Evolutionary conservation across 176 grass and related monocot genomes (phyloP).

Genomic region (Chrysopogon serrulatus): DNA sequence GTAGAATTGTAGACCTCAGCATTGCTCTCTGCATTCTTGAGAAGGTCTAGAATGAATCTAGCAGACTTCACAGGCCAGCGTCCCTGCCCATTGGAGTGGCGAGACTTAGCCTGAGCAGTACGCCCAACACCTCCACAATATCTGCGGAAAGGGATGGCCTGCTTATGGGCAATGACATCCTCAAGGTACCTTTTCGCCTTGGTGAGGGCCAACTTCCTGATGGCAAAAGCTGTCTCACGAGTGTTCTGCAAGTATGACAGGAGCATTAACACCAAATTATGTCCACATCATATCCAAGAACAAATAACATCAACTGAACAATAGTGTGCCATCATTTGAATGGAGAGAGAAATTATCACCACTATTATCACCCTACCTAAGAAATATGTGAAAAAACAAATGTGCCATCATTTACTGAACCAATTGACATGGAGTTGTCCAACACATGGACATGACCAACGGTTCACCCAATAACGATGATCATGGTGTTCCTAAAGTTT

Average conservation of each 20-base stretch:
- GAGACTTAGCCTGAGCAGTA: constrained; percentile 76
- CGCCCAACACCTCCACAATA: constrained; percentile 85
- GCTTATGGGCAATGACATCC: constrained; percentile 94
- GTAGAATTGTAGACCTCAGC: constrained; percentile 28
- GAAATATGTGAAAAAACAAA: not conserved
- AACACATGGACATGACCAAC: constrained; percentile 44
- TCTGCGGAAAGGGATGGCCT: constrained; percentile 88
- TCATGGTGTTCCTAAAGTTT: constrained; percentile 47
- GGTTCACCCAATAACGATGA: constrained; percentile 61
- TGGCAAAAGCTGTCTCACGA: constrained; percentile 76
- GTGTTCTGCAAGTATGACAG: constrained; percentile 48
- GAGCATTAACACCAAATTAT: not conserved
- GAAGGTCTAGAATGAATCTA: constrained; percentile 74
- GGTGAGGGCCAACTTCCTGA: constrained; percentile 52
- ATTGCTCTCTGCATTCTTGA: constrained; percentile 87
- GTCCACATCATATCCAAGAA: not conserved
- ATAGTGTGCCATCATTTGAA: not conserved
- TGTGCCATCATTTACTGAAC: constrained; percentile 82
- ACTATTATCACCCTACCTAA: no score
- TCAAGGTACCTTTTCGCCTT: constrained; percentile 96
- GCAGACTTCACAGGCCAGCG: constrained; percentile 88
- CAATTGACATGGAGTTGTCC: constrained; percentile 43
- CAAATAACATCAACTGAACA: not conserved
- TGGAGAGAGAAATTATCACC: not conserved
- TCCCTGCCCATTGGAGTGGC: constrained; percentile 77